Evolutionary conservation across 2,329 filamentous ascomycete genomes (phyloP).

Genomic region (Paramyrothecium sp.): DNA sequence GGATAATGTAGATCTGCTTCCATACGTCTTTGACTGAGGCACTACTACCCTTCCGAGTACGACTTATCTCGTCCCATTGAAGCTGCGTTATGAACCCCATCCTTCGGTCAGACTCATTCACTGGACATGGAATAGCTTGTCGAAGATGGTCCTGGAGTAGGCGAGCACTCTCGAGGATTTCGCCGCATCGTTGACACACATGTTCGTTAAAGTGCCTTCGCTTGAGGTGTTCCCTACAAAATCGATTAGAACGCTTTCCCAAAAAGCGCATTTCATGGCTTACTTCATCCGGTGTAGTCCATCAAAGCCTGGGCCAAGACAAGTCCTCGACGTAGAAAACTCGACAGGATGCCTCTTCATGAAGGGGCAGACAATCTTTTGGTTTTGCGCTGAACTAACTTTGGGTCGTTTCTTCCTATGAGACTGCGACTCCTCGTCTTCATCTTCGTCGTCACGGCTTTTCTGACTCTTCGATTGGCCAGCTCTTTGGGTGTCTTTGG

Average conservation of each 20-base stretch:
- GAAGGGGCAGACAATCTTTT: not conserved
- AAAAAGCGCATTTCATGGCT: not conserved
- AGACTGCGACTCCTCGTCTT: not conserved
- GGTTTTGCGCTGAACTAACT: not conserved
- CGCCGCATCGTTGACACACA: not conserved
- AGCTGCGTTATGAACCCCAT: not conserved
- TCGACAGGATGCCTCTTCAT: not conserved
- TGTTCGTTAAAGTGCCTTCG: not conserved
- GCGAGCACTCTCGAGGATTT: not conserved
- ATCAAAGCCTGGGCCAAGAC: not conserved
- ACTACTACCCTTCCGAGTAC: not conserved
- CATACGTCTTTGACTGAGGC: not conserved
- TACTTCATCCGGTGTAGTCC: not conserved
- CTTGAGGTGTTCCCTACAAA: not conserved
- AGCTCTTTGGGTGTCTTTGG: not conserved
- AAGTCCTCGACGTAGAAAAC: not conserved
- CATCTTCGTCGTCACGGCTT: not conserved
- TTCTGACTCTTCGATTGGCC: not conserved
- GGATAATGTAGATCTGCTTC: not conserved
- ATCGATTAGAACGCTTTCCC: not conserved
- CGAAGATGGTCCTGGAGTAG: not conserved
- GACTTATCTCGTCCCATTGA: not conserved
- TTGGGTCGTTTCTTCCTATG: not conserved
- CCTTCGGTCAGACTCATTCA: not conserved
- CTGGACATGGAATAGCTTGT: not conserved